Conservation (phyloP, 768 basidiomycete species). For the Lactarius hatsudake region DNA sequence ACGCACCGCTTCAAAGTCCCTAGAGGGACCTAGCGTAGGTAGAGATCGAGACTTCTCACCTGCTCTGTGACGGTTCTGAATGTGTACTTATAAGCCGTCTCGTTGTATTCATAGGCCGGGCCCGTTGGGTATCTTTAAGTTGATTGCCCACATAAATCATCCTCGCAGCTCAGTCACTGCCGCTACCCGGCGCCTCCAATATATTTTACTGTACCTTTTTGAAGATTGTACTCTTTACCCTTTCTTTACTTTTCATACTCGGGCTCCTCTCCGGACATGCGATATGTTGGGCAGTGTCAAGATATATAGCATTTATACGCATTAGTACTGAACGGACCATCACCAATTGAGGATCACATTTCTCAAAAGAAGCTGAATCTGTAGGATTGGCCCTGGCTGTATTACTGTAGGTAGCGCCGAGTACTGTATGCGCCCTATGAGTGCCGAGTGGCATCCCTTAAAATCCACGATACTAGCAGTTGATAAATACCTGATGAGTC, state of each 20-base stretch:
- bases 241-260: background rate
- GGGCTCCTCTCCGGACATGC: background rate
- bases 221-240: background rate
- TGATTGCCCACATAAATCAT: no score
- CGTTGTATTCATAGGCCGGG: no score
- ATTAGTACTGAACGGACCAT: no score
- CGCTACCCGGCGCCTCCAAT: background rate
- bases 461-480: no score
- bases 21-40: background rate
- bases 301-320: no score
- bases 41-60: background rate
- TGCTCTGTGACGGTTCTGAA: background rate
- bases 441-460: background rate
- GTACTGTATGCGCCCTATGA: no score
- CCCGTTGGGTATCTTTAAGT: no score
- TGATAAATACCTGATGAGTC: no score
- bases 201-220: background rate
- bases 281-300: background rate
- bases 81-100: background rate
- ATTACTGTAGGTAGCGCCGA: no score
- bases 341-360: no score
- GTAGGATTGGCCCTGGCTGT: no score
- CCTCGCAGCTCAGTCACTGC: background rate
- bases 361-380: no score
- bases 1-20: constrained; percentile 25